Percentiles rank a stretch among this genome's conserved stretches.
phyloP scores from a whole-genome alignment of 805 yeast species.

The Kodamaea neixiangensis region DNA sequence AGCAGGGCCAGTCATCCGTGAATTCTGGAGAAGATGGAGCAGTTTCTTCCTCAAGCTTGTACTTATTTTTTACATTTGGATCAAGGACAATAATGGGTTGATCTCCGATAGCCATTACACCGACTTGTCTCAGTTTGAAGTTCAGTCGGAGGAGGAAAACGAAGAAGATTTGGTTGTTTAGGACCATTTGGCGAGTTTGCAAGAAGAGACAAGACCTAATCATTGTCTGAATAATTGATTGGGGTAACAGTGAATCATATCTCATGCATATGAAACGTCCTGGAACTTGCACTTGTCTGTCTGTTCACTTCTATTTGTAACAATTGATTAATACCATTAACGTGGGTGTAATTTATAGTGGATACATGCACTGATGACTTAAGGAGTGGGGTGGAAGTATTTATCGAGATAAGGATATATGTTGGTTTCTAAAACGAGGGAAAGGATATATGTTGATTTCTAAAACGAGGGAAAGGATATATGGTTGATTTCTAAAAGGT shows the following conservation, averaged over 20 bases:
- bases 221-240: not conserved
- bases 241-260: too few species aligned
- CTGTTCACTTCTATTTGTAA: not conserved
- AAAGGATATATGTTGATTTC: too few species aligned
- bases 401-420: not conserved
- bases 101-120: constrained; percentile 17
- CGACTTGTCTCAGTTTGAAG: constrained; percentile 4
- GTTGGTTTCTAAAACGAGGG: too few species aligned
- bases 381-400: not conserved
- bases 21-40: constrained; percentile 15
- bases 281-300: not conserved
- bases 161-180: constrained; percentile 5
- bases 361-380: not conserved
- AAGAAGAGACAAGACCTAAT: not conserved
- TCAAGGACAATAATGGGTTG: constrained; percentile 32
- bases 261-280: not conserved
- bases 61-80: constrained; percentile 29
- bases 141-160: constrained; percentile 3
- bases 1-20: not conserved
- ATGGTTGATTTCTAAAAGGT: too few species aligned
- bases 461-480: too few species aligned
- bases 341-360: not conserved
- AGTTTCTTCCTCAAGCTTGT: constrained; percentile 16
- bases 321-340: not conserved
- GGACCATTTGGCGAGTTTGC: not conserved